These are phyloP conservation scores for Lumnitzera racemosa DNA, from an alignment of 345 rosid species.

Conservation along the genomic window DNA sequence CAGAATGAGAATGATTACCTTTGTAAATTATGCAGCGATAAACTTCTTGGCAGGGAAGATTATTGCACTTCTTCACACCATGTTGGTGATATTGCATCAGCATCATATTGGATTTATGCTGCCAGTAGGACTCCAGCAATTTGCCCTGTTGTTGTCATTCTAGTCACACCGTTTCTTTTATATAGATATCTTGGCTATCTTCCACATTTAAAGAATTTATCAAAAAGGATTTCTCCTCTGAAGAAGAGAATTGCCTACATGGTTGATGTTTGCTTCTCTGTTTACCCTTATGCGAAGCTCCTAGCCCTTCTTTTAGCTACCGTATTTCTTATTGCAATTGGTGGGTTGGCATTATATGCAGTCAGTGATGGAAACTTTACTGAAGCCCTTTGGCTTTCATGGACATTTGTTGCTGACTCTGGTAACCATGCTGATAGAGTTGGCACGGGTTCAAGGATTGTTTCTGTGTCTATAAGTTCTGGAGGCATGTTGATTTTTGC, in stretches of 20 bases:
- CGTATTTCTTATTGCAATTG: conserved; percentile 65
- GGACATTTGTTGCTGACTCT: conserved; percentile 92
- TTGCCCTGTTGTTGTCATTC: conserved; percentile 45
- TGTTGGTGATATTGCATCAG: conserved; percentile 18
- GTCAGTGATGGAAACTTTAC: conserved; percentile 73
- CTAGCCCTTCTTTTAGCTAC: conserved; percentile 87
- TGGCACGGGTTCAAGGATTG: conserved; percentile 74
- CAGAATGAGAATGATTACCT: conserved; percentile 66
- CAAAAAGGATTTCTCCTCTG: conserved; percentile 51
- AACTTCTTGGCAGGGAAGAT: conserved; percentile 19
- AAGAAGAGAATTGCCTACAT: conserved; percentile 85
- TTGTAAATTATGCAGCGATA: conserved; percentile 30
- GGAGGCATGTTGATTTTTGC: conserved; percentile 95
- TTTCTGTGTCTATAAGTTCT: conserved; percentile 81
- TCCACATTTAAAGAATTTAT: conserved; percentile 46
- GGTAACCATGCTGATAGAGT: conserved; percentile 84
- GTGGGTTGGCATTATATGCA: conserved; percentile 77
- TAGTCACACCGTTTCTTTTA: conserved; percentile 51
- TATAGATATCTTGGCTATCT: conserved; percentile 67
- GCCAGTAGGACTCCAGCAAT: conserved; percentile 56
- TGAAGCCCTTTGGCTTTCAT: conserved; percentile 88
- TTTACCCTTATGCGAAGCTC: conserved; percentile 85
- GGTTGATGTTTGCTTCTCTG: conserved; percentile 85
- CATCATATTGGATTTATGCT: conserved; percentile 25
- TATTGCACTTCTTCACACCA: conserved; percentile 19